Evolutionary conservation across 768 basidiomycete species (phyloP), one percentile per base, ranked within the genome.

Genomic region (Arthromyces matolae): DNA sequence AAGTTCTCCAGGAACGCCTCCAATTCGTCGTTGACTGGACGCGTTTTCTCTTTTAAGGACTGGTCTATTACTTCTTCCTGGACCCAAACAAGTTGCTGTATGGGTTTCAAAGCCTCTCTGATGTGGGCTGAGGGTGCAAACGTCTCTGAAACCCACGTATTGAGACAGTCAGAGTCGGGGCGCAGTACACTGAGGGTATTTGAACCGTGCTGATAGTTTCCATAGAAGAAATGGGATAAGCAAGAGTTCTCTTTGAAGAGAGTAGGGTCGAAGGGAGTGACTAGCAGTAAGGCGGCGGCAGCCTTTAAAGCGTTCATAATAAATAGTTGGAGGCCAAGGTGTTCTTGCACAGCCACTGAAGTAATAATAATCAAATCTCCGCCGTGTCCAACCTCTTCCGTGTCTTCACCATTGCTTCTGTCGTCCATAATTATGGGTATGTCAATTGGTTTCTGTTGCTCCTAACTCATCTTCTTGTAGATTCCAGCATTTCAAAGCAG

Each of bases 401-500:
- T 44, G 45, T n/a, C n/a, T n/a, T n/a, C n/a, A n/a, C n/a, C n/a
- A n/a, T n/a, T 50, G 49, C 48, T 49, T 40, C 35, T 28, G 29
- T 22, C 28, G 32, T 40, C 44, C 22, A 19, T n/a, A 38, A 32
- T 37, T 2, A 67, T 67, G 65, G 65, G 65, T 67, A 25, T 34
- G 61, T 57, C 20, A 22, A 41, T 5, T 20, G 8, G 13, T n/a
- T 19, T 3, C 3, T 28, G 16, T 10, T 5, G 27, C n/a, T 9
- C 31, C 24, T 1, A 12, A n/a, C 32, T 47, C 4, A 45, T 13
- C 12, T 10, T 10, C 19, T 27, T 38, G n/a, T 31, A 92, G 89
- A 93, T 59, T 71, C 82, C 47, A 77, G 81, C 50, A 80, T 91
- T 40, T 73, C 86, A 34, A 86, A 85, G 64, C 90, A 89, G 62